A percentile compares a stretch with the other conserved stretches of the same genome.
Evolutionary conservation across 2,329 filamentous ascomycete genomes (phyloP).

Genomic region (Aureobasidium sp.): DNA sequence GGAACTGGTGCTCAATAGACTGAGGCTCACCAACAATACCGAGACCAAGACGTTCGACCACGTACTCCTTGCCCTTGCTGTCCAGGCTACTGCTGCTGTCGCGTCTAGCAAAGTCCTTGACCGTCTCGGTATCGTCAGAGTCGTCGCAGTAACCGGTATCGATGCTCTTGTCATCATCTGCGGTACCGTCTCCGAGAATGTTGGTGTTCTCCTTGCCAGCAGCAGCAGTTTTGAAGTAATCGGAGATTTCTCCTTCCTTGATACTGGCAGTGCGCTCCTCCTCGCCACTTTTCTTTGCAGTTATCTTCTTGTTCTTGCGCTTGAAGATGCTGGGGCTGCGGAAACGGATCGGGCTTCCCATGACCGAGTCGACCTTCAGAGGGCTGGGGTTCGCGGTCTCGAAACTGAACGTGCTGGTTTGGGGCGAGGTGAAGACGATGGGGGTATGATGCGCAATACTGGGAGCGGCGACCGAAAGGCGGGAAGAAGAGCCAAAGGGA

Average conservation of each 20-base stretch:
- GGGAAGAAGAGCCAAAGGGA: not conserved
- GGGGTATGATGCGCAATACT: not conserved
- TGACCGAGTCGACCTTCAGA: not conserved
- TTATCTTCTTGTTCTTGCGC: not conserved
- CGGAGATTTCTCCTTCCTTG: not conserved
- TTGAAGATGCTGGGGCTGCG: not conserved
- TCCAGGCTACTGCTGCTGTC: not conserved
- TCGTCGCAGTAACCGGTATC: not conserved
- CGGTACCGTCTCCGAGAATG: not conserved
- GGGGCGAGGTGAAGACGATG: not conserved
- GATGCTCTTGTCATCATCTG: not conserved
- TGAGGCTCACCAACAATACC: not conserved
- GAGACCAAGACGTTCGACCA: not conserved
- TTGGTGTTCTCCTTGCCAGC: not conserved
- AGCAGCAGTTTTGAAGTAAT: not conserved
- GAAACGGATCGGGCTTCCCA: not conserved
- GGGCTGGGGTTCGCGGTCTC: not conserved
- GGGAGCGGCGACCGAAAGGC: not conserved
- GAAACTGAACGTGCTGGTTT: not conserved
- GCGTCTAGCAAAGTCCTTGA: not conserved
- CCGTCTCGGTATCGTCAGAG: not conserved
- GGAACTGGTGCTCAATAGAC: not conserved
- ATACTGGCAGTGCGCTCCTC: not conserved
- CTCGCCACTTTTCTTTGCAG: rapidly evolving
- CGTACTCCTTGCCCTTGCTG: not conserved